phyloP scores from a whole-genome alignment of 306 rosid genomes.

The Chamaecrista fasciculata region DNA sequence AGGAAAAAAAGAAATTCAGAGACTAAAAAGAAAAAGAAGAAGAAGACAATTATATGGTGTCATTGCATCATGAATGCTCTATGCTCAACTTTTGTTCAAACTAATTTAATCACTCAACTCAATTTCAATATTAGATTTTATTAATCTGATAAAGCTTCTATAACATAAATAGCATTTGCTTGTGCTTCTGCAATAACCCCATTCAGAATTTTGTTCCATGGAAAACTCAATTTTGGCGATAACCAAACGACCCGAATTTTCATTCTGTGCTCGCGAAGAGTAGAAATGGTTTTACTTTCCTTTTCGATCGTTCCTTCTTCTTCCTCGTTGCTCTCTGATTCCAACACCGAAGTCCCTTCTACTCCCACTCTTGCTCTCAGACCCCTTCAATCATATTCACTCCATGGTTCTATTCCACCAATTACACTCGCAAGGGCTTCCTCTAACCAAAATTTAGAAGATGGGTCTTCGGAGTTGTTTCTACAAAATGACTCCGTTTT shows the following conservation, averaged over 20 bases:
- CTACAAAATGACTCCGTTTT: constrained; percentile 61
- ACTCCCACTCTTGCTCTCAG: constrained; percentile 35
- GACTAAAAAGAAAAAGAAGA: no score
- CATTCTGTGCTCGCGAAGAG: constrained; percentile 1
- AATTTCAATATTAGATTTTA: no score
- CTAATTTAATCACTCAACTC: no score
- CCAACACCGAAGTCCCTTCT: constrained; percentile 40
- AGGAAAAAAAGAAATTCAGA: no score
- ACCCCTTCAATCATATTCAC: constrained; percentile 27
- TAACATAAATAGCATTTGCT: no score
- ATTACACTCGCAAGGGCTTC: constrained; percentile 24
- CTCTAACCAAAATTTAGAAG: constrained; percentile 41
- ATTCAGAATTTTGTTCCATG: background rate
- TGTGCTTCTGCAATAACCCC: constrained; percentile 21
- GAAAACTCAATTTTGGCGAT: constrained; percentile 25
- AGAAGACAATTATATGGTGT: no score
- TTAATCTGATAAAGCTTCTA: no score
- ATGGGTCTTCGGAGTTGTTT: constrained; percentile 66
- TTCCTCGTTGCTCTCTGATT: constrained; percentile 44
- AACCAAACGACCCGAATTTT: constrained; percentile 28
- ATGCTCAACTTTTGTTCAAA: no score
- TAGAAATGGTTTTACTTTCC: constrained; percentile 53
- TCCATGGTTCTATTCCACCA: constrained; percentile 19
- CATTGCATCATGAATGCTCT: no score
- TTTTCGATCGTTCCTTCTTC: constrained; percentile 50